These are phyloP conservation scores for Ophiostoma pallidulum DNA, from an alignment of 2,329 filamentous ascomycete species.

Conservation along the genomic window DNA sequence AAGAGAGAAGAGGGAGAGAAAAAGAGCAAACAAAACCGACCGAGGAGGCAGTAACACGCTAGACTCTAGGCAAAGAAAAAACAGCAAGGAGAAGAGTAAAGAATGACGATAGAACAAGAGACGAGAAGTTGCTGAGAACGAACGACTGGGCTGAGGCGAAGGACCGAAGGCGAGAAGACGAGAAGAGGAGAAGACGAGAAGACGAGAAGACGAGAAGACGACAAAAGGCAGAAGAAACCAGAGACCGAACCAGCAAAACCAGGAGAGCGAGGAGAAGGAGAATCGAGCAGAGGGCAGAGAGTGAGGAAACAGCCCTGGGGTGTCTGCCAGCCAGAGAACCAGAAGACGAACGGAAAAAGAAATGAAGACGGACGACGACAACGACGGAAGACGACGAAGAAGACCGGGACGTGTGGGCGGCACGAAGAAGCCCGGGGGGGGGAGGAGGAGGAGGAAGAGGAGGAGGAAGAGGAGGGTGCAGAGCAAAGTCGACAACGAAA, in stretches of 20 bases:
- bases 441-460: slow-evolving; percentile 7
- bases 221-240: background rate
- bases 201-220: background rate
- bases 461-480: background rate
- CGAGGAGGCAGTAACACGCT: too few relatives aligned
- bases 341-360: slow-evolving; percentile 5
- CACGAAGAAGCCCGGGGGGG: background rate
- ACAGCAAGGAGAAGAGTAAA: too few relatives aligned
- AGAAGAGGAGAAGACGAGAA: background rate
- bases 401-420: background rate
- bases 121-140: background rate
- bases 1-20: too few relatives aligned
- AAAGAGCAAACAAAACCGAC: too few relatives aligned
- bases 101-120: too few relatives aligned
- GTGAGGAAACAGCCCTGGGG: background rate
- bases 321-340: slow-evolving; percentile 5
- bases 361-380: slow-evolving; percentile 3
- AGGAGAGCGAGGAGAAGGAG: background rate
- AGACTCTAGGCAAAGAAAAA: background rate
- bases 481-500: slow-evolving; percentile 13
- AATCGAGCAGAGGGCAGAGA: slow-evolving; percentile 1
- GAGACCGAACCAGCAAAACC: too few relatives aligned
- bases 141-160: background rate
- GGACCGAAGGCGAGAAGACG: background rate
- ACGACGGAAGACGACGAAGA: background rate